Evolutionary conservation across 2,329 filamentous ascomycete species (phyloP), one percentile per base, ranked within the genome.

Genomic region (Venturia effusa): DNA sequence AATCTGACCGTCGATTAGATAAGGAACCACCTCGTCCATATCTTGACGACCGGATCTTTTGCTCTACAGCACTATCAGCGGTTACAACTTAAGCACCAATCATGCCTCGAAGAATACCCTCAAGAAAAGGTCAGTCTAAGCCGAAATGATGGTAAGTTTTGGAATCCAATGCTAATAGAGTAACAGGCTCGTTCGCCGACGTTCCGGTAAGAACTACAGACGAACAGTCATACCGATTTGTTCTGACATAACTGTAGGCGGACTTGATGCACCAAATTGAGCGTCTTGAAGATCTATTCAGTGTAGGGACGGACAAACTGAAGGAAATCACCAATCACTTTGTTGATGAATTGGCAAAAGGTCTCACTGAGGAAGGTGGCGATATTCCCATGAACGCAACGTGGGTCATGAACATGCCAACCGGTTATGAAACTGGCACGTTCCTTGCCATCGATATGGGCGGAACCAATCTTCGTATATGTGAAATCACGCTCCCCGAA

Each of bases 371-470:
- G 65, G 88, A 96, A 77, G 93, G 93, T 67, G 92, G 92, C 66
- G 95, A 88, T 75, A 97, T 99, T 76, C 93, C 93, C 67, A 97
- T 97, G 93, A 97, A 96, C 77, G 89, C 93, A 65, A 97, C 93
- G 65, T 97, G 93, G 93, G 92, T 95, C 66, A 92, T 97, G 86
- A 86, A 85, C 61, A 92, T 90, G 75, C 93, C 93, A 45, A 88
- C 89, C 73, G 93, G 93, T 68, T 75, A 92, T 69, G 93, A 97
- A 77, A 89, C 86, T 3, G 93, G 93, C 67, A 93, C 88, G 32
- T 97, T 86, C 75, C 82, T 97, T 59, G 92, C 93, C 67, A 82
- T 97, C 62, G 93, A 97, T 73, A 96, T 97, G 89, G 93, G 93
- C 66, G 93, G 93, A 71, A 97, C 93, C 71, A 97, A 97, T 77